Conservation (phyloP, 164 flowering plant species). For the Protea cynaroides region DNA sequence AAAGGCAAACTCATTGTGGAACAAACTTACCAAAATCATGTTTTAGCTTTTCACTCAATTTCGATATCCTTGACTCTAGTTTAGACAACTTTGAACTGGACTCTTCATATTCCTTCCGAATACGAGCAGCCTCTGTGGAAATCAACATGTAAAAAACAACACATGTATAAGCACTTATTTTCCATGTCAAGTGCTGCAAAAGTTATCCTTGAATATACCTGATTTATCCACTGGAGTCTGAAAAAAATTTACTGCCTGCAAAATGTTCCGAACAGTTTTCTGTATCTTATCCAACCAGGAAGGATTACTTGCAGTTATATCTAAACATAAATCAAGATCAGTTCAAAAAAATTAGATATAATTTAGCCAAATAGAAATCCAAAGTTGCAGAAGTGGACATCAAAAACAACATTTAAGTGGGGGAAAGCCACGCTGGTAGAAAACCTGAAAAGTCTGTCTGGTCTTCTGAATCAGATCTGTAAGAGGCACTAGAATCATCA, state of each 20-base stretch:
- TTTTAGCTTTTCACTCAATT: conserved; percentile 61
- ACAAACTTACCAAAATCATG: conserved; percentile 74
- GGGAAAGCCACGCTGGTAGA: background rate
- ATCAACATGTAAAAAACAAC: conserved; percentile 7
- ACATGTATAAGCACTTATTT: background rate
- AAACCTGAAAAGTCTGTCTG: conserved; percentile 62
- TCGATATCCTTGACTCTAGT: conserved; percentile 83
- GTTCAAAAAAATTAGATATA: background rate
- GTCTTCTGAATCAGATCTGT: conserved; percentile 49
- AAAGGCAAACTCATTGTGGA: background rate
- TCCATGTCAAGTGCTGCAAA: conserved; percentile 1
- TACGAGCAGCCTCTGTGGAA: conserved; percentile 66
- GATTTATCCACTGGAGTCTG: conserved; percentile 71
- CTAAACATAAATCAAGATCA: conserved; percentile 21
- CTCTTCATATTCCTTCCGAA: conserved; percentile 91
- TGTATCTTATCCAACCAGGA: conserved; percentile 93
- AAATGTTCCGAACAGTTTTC: conserved; percentile 52
- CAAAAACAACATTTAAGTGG: background rate
- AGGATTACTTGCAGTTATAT: conserved; percentile 36
- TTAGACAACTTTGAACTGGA: conserved; percentile 73
- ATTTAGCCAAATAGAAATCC: background rate
- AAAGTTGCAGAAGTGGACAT: background rate
- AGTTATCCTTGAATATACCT: conserved; percentile 29
- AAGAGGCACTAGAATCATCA: conserved; percentile 42
- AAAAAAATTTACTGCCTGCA: conserved; percentile 67